Conservation (phyloP, 139 green algal species). For the Chlamydomonas asymmetrica region DNA sequence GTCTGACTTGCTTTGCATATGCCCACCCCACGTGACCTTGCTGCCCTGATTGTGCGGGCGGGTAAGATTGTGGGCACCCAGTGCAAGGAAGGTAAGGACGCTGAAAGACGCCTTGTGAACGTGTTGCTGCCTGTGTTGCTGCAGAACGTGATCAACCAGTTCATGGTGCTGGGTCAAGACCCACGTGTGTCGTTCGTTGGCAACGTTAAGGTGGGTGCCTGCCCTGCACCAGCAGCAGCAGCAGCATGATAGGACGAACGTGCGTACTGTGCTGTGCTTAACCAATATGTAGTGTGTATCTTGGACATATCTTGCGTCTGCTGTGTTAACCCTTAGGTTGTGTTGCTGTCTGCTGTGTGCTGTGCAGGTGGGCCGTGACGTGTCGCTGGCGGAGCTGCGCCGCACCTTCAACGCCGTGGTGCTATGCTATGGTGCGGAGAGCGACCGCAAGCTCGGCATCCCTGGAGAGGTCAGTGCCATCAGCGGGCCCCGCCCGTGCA, state of each 20-base stretch:
- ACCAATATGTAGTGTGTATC: too few species aligned
- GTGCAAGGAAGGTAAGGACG: too few species aligned
- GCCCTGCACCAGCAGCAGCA: too few species aligned
- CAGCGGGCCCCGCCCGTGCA: too few species aligned
- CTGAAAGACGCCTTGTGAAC: too few species aligned
- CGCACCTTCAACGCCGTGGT: constrained; percentile 83
- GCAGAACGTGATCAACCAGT: constrained; percentile 93
- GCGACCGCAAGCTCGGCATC: constrained; percentile 76
- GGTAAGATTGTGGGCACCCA: too few species aligned
- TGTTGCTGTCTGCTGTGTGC: too few species aligned
- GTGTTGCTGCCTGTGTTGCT: too few species aligned
- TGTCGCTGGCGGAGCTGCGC: constrained; percentile 72
- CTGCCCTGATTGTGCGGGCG: background rate
- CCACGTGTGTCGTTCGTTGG: constrained; percentile 75
- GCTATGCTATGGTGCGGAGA: constrained; percentile 88
- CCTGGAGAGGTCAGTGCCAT: constrained; percentile 71
- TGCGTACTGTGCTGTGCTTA: too few species aligned
- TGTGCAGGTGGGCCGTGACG: constrained; percentile 59
- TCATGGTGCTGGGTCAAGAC: constrained; percentile 60
- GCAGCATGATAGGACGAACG: too few species aligned
- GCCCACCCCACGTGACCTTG: background rate
- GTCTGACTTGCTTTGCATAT: too few species aligned
- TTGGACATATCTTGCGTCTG: too few species aligned
- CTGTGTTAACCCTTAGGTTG: constrained; percentile 12
- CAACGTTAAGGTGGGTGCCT: constrained; percentile 84